These are phyloP conservation scores for Carex arenaria DNA, from an alignment of 202 grass and related monocot species.

Conservation along the genomic window DNA sequence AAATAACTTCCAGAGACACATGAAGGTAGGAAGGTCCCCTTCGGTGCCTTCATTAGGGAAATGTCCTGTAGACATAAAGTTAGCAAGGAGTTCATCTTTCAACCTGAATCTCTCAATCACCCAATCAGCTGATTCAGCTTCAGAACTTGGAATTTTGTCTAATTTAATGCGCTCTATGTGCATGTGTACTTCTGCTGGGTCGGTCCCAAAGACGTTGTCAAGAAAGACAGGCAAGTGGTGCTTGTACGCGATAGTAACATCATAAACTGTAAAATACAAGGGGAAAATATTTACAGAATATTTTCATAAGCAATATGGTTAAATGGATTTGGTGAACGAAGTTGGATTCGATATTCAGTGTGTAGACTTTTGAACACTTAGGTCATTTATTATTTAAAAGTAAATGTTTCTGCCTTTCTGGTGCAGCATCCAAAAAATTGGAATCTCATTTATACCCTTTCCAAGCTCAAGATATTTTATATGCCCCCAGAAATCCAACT, in stretches of 20 bases:
- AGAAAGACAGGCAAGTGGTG: conserved; percentile 61
- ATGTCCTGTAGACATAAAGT: conserved; percentile 38
- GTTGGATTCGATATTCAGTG: neutral
- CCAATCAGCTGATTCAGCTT: conserved; percentile 60
- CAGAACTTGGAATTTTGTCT: conserved; percentile 52
- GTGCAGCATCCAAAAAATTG: neutral
- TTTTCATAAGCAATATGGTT: neutral
- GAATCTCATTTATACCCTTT: neutral
- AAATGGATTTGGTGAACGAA: neutral
- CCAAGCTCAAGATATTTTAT: neutral
- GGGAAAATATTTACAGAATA: neutral
- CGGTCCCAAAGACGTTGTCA: conserved; percentile 70
- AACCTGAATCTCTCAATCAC: conserved; percentile 59
- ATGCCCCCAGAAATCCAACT: neutral
- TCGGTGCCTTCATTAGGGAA: conserved; percentile 81
- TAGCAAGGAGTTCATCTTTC: conserved; percentile 68
- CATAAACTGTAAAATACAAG: conserved; percentile 55
- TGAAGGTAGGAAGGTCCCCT: conserved; percentile 47
- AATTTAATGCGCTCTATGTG: conserved; percentile 52
- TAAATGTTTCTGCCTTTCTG: neutral
- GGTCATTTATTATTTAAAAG: neutral
- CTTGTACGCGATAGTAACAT: conserved; percentile 76
- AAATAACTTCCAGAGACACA: conserved; percentile 44
- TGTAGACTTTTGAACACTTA: neutral
- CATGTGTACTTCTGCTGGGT: conserved; percentile 83